Evolutionary conservation across 768 basidiomycete genomes (phyloP).

Genomic region (Cystoderma amianthinum): DNA sequence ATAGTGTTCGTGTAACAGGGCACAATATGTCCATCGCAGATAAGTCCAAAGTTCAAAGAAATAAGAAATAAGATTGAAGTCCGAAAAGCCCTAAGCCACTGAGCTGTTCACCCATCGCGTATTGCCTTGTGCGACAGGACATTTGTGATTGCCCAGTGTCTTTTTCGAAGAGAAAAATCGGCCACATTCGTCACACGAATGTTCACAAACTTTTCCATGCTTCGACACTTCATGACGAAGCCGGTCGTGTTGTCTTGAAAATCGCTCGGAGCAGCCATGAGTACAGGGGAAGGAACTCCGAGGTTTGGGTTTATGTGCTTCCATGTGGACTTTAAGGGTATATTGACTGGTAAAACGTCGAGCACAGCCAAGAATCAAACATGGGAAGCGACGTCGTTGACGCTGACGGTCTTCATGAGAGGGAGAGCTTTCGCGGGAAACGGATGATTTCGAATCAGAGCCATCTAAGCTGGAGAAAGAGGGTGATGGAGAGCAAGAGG

Average conservation of each 20-base stretch:
- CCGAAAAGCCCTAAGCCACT: slow-evolving; percentile 5
- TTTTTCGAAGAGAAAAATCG: slow-evolving; percentile 48
- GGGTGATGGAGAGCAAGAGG: slow-evolving; percentile 16
- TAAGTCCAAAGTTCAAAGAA: too few species aligned
- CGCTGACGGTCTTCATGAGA: slow-evolving; percentile 26
- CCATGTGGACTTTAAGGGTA: slow-evolving; percentile 48
- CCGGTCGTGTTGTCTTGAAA: slow-evolving; percentile 51
- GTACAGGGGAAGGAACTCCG: slow-evolving; percentile 42
- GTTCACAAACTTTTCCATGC: slow-evolving; percentile 51
- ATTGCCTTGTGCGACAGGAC: slow-evolving; percentile 41
- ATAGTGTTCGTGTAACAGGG: too few species aligned
- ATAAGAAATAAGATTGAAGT: slow-evolving; percentile 5
- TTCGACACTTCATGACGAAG: slow-evolving; percentile 54
- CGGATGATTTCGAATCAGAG: slow-evolving; percentile 11
- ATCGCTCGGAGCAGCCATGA: slow-evolving; percentile 46
- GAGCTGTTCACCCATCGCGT: slow-evolving; percentile 39
- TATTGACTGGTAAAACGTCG: slow-evolving; percentile 48
- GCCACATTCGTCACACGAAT: slow-evolving; percentile 41
- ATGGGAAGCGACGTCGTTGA: slow-evolving; percentile 37
- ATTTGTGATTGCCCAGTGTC: slow-evolving; percentile 49
- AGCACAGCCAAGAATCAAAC: slow-evolving; percentile 37
- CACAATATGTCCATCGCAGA: too few species aligned
- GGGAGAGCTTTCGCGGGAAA: slow-evolving; percentile 11
- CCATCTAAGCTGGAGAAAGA: slow-evolving; percentile 19
- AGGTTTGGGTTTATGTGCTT: slow-evolving; percentile 47